Evolutionary conservation across 192 early-diverging fungal genomes (phyloP).

Genomic region (Mortierella antarctica): DNA sequence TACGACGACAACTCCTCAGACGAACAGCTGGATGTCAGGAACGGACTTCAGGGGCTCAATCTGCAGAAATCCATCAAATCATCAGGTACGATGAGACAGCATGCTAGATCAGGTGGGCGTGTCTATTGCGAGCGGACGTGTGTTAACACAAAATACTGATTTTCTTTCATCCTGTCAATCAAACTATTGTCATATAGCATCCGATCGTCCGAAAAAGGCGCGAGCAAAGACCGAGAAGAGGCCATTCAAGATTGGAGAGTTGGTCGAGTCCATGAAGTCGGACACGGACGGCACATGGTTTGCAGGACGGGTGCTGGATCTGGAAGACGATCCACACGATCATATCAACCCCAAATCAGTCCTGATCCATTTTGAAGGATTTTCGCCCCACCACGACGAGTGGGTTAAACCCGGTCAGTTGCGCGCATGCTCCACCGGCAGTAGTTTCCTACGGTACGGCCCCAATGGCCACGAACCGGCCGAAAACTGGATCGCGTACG

Average conservation of each 20-base stretch:
- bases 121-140: too few species aligned
- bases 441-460: conserved; percentile 51
- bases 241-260: conserved; percentile 49
- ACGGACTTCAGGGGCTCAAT: conserved; percentile 40
- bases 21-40: conserved; percentile 41
- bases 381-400: conserved; percentile 60
- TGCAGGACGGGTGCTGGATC: conserved; percentile 45
- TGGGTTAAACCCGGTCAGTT: conserved; percentile 58
- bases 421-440: conserved; percentile 48
- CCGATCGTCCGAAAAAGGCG: conserved; percentile 26
- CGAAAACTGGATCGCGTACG: conserved; percentile 58
- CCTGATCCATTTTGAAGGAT: conserved; percentile 66
- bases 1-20: conserved; percentile 33
- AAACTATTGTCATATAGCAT: background rate
- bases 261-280: conserved; percentile 51
- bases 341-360: conserved; percentile 55
- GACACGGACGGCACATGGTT: conserved; percentile 50
- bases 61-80: conserved; percentile 31
- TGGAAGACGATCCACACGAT: conserved; percentile 50
- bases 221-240: conserved; percentile 32
- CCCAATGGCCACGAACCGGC: conserved; percentile 54
- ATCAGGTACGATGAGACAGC: conserved; percentile 20
- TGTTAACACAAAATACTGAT: background rate
- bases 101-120: too few species aligned
- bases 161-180: background rate